phyloP scores from a whole-genome alignment of 192 early-diverging fungal species.

The Umbelopsis vinacea region DNA sequence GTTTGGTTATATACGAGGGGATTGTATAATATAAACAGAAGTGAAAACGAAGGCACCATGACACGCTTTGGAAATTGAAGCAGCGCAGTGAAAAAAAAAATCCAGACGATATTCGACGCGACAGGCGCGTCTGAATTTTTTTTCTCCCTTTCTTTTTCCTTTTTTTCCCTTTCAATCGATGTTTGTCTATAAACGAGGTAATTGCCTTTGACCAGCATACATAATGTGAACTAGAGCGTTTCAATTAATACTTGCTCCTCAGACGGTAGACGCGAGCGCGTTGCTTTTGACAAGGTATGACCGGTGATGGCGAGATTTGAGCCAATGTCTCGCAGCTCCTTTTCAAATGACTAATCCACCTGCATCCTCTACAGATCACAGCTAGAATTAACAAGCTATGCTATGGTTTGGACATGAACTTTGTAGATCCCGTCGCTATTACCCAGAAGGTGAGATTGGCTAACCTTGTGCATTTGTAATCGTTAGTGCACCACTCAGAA shows the following conservation, averaged over 20 bases:
- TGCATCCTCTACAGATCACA: constrained; percentile 60
- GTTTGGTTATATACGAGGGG: too few species aligned
- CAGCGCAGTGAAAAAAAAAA: neutral
- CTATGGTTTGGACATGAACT: constrained; percentile 94
- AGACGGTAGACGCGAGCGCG: constrained; percentile 90
- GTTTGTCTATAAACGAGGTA: constrained; percentile 52
- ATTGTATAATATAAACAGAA: too few species aligned
- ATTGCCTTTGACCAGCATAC: neutral
- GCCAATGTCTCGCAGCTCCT: neutral
- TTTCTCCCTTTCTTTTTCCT: constrained; percentile 2
- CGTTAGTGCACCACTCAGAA: too few species aligned
- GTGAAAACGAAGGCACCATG: too few species aligned
- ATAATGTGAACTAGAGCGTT: neutral
- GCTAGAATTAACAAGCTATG: constrained; percentile 95
- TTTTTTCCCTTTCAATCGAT: constrained; percentile 22
- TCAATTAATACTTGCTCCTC: neutral
- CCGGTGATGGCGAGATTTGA: neutral
- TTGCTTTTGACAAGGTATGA: constrained; percentile 94
- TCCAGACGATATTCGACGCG: constrained; percentile 8
- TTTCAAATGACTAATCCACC: neutral
- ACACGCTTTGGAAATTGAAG: neutral
- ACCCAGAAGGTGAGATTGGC: constrained; percentile 84
- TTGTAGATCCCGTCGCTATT: constrained; percentile 92
- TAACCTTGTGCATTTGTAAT: neutral
- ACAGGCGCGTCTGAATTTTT: constrained; percentile 5